Conservation (phyloP, 176 grass and related monocot species). For the Oryza coarctata region DNA sequence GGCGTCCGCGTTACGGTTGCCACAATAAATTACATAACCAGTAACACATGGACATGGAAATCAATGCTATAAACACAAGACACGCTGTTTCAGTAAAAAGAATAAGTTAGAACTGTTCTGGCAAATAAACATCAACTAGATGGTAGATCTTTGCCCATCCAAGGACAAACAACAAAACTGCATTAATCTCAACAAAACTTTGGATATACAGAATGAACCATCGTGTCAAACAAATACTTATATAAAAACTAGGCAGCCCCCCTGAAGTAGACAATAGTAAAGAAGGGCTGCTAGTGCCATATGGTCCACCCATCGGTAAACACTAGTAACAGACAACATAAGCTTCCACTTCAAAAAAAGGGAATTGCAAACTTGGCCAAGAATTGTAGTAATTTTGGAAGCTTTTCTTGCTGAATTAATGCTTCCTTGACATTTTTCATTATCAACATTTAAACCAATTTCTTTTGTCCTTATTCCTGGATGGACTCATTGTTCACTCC, state of each 20-base stretch:
- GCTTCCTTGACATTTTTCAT: slow-evolving; percentile 7
- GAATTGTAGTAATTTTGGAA: slow-evolving; percentile 12
- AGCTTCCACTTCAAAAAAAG: background rate
- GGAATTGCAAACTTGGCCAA: background rate
- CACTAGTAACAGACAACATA: background rate
- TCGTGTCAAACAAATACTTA: slow-evolving; percentile 7
- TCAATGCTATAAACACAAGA: slow-evolving; percentile 30
- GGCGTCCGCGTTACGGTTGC: background rate
- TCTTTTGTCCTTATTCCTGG: background rate
- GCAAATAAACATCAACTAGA: background rate
- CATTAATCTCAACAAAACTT: background rate
- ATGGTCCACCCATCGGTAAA: background rate
- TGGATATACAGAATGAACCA: slow-evolving; percentile 5
- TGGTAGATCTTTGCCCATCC: background rate
- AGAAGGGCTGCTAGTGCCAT: background rate
- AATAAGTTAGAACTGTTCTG: background rate
- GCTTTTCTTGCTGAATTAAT: background rate
- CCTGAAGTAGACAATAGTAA: background rate
- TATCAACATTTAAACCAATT: slow-evolving; percentile 20
- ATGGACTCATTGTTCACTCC: background rate
- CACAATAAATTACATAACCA: slow-evolving; percentile 31
- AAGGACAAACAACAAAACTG: background rate
- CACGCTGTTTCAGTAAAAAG: background rate
- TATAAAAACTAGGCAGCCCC: background rate
- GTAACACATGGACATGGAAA: slow-evolving; percentile 5